Evolutionary conservation across 441 rosid species (phyloP), one percentile per base, ranked within the genome.

Genomic region (Erodium trifolium): DNA sequence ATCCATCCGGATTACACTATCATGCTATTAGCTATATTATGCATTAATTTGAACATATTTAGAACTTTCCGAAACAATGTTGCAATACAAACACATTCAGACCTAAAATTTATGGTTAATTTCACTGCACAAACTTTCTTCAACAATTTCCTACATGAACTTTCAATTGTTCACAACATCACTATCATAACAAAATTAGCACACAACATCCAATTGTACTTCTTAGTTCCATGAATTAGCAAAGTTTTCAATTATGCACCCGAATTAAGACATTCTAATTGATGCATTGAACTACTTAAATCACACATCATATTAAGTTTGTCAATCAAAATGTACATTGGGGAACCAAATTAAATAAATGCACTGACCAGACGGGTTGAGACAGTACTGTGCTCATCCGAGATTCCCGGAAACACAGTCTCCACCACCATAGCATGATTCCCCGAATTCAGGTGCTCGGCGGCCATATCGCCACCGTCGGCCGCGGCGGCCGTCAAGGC

Each of bases 401-500:
- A 68, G 10, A 86, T 79, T 7, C 87, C 91, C 0, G 97, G 97
- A 45, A 84, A 87, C 71, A 88, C 83, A 12, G 98, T 91, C 80
- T 89, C 98, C 1, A 93, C 85, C 53, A 91, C 95, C 98, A 91
- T 89, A 7, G 88, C 86, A 3, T 82, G 79, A 0, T 73, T 66
- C 57, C 88, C 94, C 5, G 92, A 77, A 5, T 75, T 77, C 3
- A 89, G 69, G 41, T 91, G 97, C 2, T 91, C 91, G 67, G 75
- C 66, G 2, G 98, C 98, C 18, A 90, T 85, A 72, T 73, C 81
- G 29, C 98, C 98, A 49, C 96, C 98, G 68, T 93, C 98, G 4
- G 97, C 90, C 0, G 98, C 93, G n/a, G 96, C 97, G 0, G 97
- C 98, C 0, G 91, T 86, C 55, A 93, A 70, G 74, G 96, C 97